A percentile compares a stretch with the other conserved stretches of the same genome.
Conservation (phyloP, 805 yeast species). For the Lipomyces kockii region DNA sequence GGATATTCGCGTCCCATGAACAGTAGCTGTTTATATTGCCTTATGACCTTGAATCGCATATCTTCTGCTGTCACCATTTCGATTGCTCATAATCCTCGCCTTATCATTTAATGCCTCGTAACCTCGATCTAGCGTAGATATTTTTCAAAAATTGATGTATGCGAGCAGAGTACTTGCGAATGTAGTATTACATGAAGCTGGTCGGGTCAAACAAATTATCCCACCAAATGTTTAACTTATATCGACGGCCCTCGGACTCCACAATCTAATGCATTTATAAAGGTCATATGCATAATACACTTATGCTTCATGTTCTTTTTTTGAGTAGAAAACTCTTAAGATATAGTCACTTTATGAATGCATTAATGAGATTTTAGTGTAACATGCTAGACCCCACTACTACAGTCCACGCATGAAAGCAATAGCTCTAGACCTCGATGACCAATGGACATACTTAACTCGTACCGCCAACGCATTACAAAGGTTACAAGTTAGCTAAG, state of each 20-base stretch:
- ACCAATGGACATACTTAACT: no score
- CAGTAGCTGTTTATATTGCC: slow-evolving; percentile 46
- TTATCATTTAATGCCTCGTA: not conserved
- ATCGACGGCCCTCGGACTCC: not conserved
- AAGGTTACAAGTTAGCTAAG: not conserved
- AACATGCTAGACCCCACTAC: not conserved
- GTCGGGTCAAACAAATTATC: no score
- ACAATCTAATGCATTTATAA: not conserved
- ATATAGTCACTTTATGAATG: not conserved
- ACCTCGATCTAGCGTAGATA: not conserved
- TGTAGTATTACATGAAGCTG: no score
- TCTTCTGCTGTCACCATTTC: not conserved
- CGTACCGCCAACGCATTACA: no score
- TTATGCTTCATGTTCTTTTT: not conserved
- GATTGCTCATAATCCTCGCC: slow-evolving; percentile 1
- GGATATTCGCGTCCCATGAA: slow-evolving; percentile 49
- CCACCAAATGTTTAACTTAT: no score
- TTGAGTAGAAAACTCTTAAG: not conserved
- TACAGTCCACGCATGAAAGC: not conserved
- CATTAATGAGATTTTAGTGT: not conserved
- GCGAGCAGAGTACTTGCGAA: no score
- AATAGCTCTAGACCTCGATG: not conserved
- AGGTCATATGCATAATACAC: not conserved
- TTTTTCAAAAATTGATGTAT: no score
- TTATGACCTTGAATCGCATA: slow-evolving; percentile 22